These are phyloP conservation scores for Candida tetrigidarum DNA, from an alignment of 1,139 yeast genomes.

Conservation along the genomic window DNA sequence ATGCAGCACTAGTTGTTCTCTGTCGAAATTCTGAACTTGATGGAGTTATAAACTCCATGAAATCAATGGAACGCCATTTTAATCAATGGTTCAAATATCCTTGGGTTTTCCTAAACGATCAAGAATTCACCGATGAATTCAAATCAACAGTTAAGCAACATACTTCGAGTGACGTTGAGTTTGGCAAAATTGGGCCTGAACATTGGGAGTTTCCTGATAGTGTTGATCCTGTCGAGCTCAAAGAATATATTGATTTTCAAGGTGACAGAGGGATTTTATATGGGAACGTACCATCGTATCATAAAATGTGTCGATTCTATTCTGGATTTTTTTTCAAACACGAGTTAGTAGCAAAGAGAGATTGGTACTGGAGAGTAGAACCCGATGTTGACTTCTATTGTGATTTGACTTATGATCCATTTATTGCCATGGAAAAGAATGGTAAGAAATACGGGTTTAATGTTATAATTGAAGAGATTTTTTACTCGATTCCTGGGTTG, in stretches of 20 bases:
- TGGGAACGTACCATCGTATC: slow-evolving; percentile 77
- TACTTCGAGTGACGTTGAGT: slow-evolving; percentile 64
- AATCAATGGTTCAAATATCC: slow-evolving; percentile 93
- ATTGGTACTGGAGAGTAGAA: slow-evolving; percentile 96
- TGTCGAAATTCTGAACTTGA: slow-evolving; percentile 76
- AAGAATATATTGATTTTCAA: slow-evolving; percentile 65
- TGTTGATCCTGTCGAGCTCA: slow-evolving; percentile 37
- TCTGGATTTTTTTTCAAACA: slow-evolving; percentile 81
- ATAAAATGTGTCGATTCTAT: slow-evolving; percentile 73
- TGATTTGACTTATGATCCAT: slow-evolving; percentile 91
- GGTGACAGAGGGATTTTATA: slow-evolving; percentile 84
- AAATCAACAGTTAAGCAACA: slow-evolving; percentile 49
- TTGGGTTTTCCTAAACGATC: slow-evolving; percentile 85
- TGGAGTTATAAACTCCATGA: slow-evolving; percentile 71
- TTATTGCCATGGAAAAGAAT: slow-evolving; percentile 69
- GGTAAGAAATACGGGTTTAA: slow-evolving; percentile 86
- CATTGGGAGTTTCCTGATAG: slow-evolving; percentile 64
- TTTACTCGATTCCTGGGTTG: slow-evolving; percentile 78
- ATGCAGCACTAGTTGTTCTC: slow-evolving; percentile 83
- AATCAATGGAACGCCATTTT: slow-evolving; percentile 79
- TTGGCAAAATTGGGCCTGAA: slow-evolving; percentile 64
- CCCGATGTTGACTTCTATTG: slow-evolving; percentile 90
- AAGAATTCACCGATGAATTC: slow-evolving; percentile 68
- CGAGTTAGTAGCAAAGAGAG: slow-evolving; percentile 64
- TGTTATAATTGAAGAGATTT: slow-evolving; percentile 72